These are phyloP conservation scores for Silene uniflora DNA, from an alignment of 148 eudicot species.

Conservation along the genomic window DNA sequence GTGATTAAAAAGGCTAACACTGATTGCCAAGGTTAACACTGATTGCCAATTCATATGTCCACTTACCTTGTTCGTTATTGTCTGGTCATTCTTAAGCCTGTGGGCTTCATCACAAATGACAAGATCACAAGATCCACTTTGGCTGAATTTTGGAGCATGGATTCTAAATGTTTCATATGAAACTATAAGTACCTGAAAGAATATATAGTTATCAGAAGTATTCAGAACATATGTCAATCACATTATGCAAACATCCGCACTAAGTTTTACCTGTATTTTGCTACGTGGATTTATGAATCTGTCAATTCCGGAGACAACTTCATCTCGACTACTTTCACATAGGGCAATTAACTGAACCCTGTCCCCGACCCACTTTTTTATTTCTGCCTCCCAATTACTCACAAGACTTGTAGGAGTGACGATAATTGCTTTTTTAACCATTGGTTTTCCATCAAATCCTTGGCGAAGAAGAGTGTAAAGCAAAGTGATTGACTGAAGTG, in stretches of 20 bases:
- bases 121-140: slow-evolving; percentile 83
- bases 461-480: slow-evolving; percentile 88
- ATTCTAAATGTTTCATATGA: slow-evolving; percentile 97
- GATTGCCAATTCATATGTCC: not conserved
- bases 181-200: slow-evolving; percentile 80
- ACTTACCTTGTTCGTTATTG: slow-evolving; percentile 83
- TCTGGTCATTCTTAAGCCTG: slow-evolving; percentile 95
- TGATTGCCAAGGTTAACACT: not conserved
- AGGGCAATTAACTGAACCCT: slow-evolving; percentile 84
- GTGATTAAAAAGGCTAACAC: not conserved
- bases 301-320: slow-evolving; percentile 71
- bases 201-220: slow-evolving; percentile 24
- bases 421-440: slow-evolving; percentile 90
- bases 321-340: slow-evolving; percentile 91
- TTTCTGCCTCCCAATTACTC: slow-evolving; percentile 99
- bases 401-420: slow-evolving; percentile 98
- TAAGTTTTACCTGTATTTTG: slow-evolving; percentile 52
- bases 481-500: slow-evolving; percentile 92
- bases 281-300: slow-evolving; percentile 58
- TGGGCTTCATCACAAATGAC: slow-evolving; percentile 99
- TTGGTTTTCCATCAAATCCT: slow-evolving; percentile 91
- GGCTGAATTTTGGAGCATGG: slow-evolving; percentile 74
- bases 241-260: slow-evolving; percentile 11
- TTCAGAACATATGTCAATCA: slow-evolving; percentile 21
- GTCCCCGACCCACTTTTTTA: slow-evolving; percentile 87